These are phyloP conservation scores for Calonectria multiphialidica DNA, from an alignment of 2,329 filamentous ascomycete species.

Conservation along the genomic window DNA sequence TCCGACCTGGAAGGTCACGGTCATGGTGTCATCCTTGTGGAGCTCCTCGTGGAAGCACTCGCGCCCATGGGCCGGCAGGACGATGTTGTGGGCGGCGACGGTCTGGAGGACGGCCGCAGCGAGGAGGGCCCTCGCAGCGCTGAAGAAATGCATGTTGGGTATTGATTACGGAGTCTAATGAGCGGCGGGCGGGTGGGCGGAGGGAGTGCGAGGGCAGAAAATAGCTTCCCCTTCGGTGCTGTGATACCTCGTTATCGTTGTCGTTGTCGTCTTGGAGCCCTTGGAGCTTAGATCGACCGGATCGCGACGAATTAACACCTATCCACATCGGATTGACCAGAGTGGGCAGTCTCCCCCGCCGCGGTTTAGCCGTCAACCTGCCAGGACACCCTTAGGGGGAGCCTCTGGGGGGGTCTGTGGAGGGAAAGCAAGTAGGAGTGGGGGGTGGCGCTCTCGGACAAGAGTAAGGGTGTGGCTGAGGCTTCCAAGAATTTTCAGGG, in stretches of 20 bases:
- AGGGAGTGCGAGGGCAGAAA: neutral
- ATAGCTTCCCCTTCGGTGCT: constrained; percentile 14
- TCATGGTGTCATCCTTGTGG: constrained; percentile 97
- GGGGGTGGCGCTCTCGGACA: neutral
- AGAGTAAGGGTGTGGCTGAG: constrained; percentile 17
- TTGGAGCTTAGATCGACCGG: constrained; percentile 34
- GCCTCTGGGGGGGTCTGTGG: neutral
- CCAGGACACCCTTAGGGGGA: constrained; percentile 8
- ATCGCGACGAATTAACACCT: constrained; percentile 48
- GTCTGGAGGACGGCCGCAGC: constrained; percentile 63
- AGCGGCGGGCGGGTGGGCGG: constrained; percentile 9
- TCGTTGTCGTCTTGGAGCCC: constrained; percentile 23
- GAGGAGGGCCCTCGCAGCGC: constrained; percentile 57
- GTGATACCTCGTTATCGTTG: constrained; percentile 23
- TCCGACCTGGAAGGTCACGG: constrained; percentile 97
- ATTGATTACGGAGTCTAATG: constrained; percentile 8
- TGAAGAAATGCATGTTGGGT: constrained; percentile 45
- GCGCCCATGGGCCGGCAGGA: constrained; percentile 89
- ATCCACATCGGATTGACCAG: constrained; percentile 34
- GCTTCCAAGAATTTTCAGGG: constrained; percentile 12
- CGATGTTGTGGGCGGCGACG: constrained; percentile 91
- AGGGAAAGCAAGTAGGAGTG: neutral
- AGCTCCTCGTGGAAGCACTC: constrained; percentile 98
- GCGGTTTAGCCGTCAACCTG: constrained; percentile 36
- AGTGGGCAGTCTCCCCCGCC: constrained; percentile 28